Evolutionary conservation across 257 asterid species (phyloP).

Genomic region (Scutellaria barbata): DNA sequence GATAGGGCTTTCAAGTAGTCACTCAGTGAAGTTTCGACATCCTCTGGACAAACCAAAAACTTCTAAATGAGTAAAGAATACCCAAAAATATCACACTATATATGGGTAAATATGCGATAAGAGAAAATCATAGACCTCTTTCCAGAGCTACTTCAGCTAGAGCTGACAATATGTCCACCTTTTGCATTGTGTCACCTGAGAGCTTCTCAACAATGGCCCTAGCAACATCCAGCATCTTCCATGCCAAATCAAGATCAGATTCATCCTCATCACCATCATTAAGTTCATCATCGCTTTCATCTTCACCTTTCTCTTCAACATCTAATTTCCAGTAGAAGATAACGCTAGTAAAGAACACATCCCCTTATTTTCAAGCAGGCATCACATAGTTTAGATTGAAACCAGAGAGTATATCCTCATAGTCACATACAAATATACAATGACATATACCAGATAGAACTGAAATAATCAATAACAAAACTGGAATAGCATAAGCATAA

Average conservation of each 20-base stretch:
- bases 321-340: slow-evolving; percentile 34
- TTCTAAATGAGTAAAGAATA: slow-evolving; percentile 26
- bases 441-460: neutral
- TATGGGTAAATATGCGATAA: neutral
- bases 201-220: slow-evolving; percentile 88
- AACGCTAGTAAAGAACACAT: slow-evolving; percentile 5
- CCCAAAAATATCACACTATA: slow-evolving; percentile 18
- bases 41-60: slow-evolving; percentile 64
- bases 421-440: slow-evolving; percentile 6
- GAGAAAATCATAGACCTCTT: slow-evolving; percentile 66
- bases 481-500: neutral
- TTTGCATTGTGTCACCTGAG: slow-evolving; percentile 77
- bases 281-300: slow-evolving; percentile 69
- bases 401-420: slow-evolving; percentile 13
- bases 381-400: slow-evolving; percentile 4
- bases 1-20: slow-evolving; percentile 92
- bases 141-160: slow-evolving; percentile 96
- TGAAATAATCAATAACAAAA: neutral
- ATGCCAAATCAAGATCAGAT: slow-evolving; percentile 96
- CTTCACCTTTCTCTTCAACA: slow-evolving; percentile 42
- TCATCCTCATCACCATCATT: slow-evolving; percentile 94
- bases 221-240: slow-evolving; percentile 99
- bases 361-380: slow-evolving; percentile 13
- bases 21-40: slow-evolving; percentile 87
- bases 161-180: slow-evolving; percentile 91